Evolutionary conservation across 2,329 filamentous ascomycete species (phyloP).

Genomic region (Coleophoma crateriformis): DNA sequence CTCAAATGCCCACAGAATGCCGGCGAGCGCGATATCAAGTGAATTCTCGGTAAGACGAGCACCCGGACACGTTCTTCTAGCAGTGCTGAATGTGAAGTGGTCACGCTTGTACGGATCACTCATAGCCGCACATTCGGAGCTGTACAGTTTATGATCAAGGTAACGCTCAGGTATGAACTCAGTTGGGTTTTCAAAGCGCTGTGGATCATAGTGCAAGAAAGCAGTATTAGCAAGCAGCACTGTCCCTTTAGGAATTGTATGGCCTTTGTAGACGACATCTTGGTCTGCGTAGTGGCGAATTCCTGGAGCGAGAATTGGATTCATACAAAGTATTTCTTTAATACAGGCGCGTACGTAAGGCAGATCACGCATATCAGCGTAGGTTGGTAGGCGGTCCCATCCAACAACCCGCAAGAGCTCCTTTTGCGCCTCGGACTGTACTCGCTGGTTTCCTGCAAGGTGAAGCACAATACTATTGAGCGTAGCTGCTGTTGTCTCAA

Average conservation of each 20-base stretch:
- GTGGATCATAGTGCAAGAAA: conserved; percentile 1
- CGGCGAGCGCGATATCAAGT: conserved; percentile 20
- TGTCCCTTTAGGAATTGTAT: conserved; percentile 47
- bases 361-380: conserved; percentile 36
- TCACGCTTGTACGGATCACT: conserved; percentile 18
- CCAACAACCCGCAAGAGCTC: conserved; percentile 44
- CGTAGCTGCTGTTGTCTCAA: conserved; percentile 24
- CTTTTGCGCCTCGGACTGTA: conserved; percentile 38
- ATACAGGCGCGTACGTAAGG: conserved; percentile 38
- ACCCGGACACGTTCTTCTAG: conserved; percentile 24
- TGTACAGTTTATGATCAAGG: neutral
- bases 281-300: conserved; percentile 46
- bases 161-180: conserved; percentile 2
- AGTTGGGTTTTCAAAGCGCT: neutral
- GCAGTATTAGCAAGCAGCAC: neutral
- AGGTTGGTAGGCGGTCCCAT: conserved; percentile 35
- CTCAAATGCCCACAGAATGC: conserved; percentile 25
- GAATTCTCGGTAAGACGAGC: conserved; percentile 25
- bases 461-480: conserved; percentile 6
- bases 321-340: conserved; percentile 38
- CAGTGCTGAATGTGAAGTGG: conserved; percentile 22
- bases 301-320: conserved; percentile 37
- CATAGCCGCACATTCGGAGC: conserved; percentile 9
- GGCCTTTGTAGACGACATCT: conserved; percentile 49
- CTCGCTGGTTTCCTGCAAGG: conserved; percentile 3